Evolutionary conservation across 768 basidiomycete genomes (phyloP), one percentile per base, ranked within the genome.

Genomic region (Suillus clintonianus): DNA sequence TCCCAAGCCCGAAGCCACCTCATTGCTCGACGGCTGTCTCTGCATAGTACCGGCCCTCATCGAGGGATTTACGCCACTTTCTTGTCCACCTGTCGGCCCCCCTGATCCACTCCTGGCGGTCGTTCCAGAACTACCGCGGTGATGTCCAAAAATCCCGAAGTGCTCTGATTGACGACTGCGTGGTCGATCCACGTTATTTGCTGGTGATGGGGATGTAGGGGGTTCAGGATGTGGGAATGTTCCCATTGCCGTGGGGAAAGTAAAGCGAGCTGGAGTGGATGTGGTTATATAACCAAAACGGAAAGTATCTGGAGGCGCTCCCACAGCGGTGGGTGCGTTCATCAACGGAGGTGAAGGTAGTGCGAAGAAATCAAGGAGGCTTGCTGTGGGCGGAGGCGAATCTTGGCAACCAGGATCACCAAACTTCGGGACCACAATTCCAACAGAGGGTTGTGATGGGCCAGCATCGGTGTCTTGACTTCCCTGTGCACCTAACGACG

Each of bases 301-400:
- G 68, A 88, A 88, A 2, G 81, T 81, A 51, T 82, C 79, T 42
- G 81, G 82, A 68, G 86, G 88, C 72, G 87, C 87, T 2, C 79
- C 68, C 30, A 82, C 81, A 39, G 84, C 82, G 9, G 75, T 70
- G 8, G 74, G 70, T 60, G 67, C 74, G 55, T 60, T 68, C 56
- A 76, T 73, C 47, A 71, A 69, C 51, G 81, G 76, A 62, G 82
- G 80, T 14, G 85, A 80, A 4, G 80, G 64, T 19, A 79, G 72
- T 4, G 76, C 75, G 67, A 86, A 87, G 62, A 83, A 82, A 57
- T 83, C 84, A 5, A 86, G 83, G 9, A 88, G 78, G 60, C 74
- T 80, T 39, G 82, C 81, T 2, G 79, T 86, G 2, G 85, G 84
- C 17, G 83, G 86, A 22, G 80, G 82, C 1, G 79, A 79, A 55